Base-by-base conservation (phyloP, 495 filamentous ascomycete genomes). In the Tuber borchii region DNA sequence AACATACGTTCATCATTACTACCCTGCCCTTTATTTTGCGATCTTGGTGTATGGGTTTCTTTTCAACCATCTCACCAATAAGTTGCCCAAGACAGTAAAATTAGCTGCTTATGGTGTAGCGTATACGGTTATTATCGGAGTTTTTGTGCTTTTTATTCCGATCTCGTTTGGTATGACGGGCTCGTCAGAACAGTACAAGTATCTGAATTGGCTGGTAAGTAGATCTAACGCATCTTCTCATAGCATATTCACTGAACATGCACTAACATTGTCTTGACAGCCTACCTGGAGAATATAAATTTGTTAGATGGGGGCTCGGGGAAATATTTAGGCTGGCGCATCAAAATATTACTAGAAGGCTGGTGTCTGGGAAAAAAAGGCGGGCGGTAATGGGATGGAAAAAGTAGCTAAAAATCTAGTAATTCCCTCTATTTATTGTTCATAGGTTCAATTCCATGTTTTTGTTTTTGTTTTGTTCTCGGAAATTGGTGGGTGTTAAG, bases 1-100 rank as follows among this genome's bases (percentile, higher is more conserved):
- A 73, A 99, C 95, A 40, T 99, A 99, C 84, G 95, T 99, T 70
- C 95, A 99, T 84, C 95, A 99, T 85, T 99, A 99, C 85, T 99
- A 98, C 84, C 95, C 95, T 12, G 95, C 95, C n/a, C 88, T 99
- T 6, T 99, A 97, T 86, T 99, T 97, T 82, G 95, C 95, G 73
- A 97, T 99, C 76, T 86, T 99, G 37, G 90, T 88, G 17, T 89
- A 93, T 71, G 96, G 95, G 70, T 99, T 99, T 86, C 88, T 94
- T 73, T 85, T 92, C 73, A 94, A 99, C 84, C 97, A 93, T 89
- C 85, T 91, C 70, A 88, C 91, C 72, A 87, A 89, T 71, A 90
- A 87, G 75, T 84, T 91, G 74, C 82, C 87, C 40, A 88, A 88
- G 83, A 86, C 82, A 69, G 78, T 90, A 51, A 87, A 90, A 84